phyloP scores from a whole-genome alignment of 2,329 filamentous ascomycete species.

The Lecanicillium sp. region DNA sequence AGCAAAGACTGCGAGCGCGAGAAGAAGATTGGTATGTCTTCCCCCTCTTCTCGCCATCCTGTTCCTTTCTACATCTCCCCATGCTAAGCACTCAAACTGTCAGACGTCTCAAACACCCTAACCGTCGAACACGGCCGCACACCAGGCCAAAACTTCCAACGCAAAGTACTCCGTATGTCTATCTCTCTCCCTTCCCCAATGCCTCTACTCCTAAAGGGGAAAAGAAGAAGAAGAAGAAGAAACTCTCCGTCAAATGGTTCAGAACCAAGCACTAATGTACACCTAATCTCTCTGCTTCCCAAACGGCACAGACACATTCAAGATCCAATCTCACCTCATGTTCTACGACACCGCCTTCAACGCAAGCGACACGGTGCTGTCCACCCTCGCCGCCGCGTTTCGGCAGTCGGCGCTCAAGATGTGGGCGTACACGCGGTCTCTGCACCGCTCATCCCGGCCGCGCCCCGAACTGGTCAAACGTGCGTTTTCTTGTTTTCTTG shows the following conservation, averaged over 20 bases:
- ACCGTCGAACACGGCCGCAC: constrained; percentile 69
- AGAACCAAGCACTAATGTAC: too few relatives aligned
- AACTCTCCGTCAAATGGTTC: too few relatives aligned
- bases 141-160: constrained; percentile 72
- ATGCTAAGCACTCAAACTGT: neutral
- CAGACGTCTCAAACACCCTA: constrained; percentile 58
- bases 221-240: too few relatives aligned
- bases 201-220: constrained; percentile 1
- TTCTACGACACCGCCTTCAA: constrained; percentile 80
- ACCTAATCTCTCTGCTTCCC: neutral
- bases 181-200: neutral
- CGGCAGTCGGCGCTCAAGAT: constrained; percentile 71
- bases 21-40: constrained; percentile 42
- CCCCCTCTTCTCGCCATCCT: neutral
- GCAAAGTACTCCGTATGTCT: constrained; percentile 64
- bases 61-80: neutral
- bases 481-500: constrained; percentile 32
- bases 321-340: constrained; percentile 79
- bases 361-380: constrained; percentile 57
- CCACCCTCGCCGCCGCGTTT: constrained; percentile 72
- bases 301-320: constrained; percentile 55
- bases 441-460: constrained; percentile 54
- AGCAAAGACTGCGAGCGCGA: constrained; percentile 57
- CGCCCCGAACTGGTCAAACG: constrained; percentile 55
- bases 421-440: constrained; percentile 54